Evolutionary conservation across 768 basidiomycete genomes (phyloP).

Genomic region (Xerocomellus chrysenteron): DNA sequence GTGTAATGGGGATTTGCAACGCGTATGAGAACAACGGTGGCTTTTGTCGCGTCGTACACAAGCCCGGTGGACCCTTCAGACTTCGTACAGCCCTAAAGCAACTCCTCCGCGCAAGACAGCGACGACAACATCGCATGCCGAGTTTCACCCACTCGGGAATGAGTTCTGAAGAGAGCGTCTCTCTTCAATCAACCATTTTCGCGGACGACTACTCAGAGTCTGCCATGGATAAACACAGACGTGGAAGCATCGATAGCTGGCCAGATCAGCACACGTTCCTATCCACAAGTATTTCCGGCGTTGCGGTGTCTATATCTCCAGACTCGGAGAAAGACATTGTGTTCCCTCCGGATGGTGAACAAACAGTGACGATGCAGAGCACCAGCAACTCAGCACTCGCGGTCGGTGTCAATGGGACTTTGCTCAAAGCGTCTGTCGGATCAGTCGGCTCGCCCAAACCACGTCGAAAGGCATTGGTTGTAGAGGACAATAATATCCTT

Average conservation of each 20-base stretch:
- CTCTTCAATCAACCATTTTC: conserved; percentile 30
- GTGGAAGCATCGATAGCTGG: conserved; percentile 35
- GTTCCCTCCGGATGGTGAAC: conserved; percentile 17
- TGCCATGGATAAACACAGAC: conserved; percentile 26
- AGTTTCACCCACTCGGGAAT: conserved; percentile 18
- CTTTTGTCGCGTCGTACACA: conserved; percentile 85
- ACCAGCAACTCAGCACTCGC: conserved; percentile 45
- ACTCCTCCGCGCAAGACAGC: conserved; percentile 32
- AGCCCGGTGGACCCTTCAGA: conserved; percentile 82
- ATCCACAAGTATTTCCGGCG: conserved; percentile 6
- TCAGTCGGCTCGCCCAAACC: conserved; percentile 44
- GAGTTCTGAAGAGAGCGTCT: conserved; percentile 26
- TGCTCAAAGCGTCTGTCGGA: conserved; percentile 66
- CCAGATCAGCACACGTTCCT: conserved; percentile 13
- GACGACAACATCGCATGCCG: conserved; percentile 27
- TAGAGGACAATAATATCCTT: conserved; percentile 89
- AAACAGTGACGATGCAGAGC: conserved; percentile 5
- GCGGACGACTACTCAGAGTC: conserved; percentile 22
- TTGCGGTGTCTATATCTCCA: conserved; percentile 19
- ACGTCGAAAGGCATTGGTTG: conserved; percentile 68
- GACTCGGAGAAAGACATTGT: conserved; percentile 33
- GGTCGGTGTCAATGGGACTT: conserved; percentile 59
- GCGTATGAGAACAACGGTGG: conserved; percentile 82
- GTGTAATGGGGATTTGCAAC: conserved; percentile 58
- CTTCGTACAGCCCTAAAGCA: conserved; percentile 64